A percentile compares a stretch with the other conserved stretches of the same genome.
Conservation (phyloP, 2,329 filamentous ascomycete species). For the Epichloe coenophiala region DNA sequence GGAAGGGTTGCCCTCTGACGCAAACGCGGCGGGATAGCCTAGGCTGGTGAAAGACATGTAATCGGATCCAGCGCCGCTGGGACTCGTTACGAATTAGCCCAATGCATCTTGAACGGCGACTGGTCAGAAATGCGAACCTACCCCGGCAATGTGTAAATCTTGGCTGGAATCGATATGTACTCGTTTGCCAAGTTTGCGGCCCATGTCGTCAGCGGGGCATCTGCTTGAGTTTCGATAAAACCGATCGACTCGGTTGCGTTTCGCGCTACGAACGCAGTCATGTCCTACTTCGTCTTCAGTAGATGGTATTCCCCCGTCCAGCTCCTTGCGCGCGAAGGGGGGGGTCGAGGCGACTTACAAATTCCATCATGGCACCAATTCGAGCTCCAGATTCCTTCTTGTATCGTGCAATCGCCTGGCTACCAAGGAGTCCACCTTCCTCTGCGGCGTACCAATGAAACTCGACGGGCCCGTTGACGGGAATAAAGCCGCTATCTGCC, state of each 20-base stretch:
- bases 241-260: constrained; percentile 26
- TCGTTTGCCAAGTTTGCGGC: constrained; percentile 19
- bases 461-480: constrained; percentile 40
- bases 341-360: constrained; percentile 11
- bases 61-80: constrained; percentile 24
- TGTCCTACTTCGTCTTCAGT: constrained; percentile 27
- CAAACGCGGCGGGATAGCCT: constrained; percentile 26
- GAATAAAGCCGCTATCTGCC: constrained; percentile 23
- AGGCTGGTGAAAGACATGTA: constrained; percentile 27
- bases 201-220: constrained; percentile 23
- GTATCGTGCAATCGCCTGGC: constrained; percentile 53
- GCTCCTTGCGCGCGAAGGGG: background rate
- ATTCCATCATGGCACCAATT: constrained; percentile 62
- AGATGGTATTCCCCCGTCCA: no score
- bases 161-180: constrained; percentile 22
- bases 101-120: background rate
- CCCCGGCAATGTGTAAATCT: constrained; percentile 18
- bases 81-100: no score
- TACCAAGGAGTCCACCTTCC: constrained; percentile 37
- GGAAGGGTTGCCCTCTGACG: constrained; percentile 23
- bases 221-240: constrained; percentile 24
- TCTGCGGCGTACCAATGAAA: constrained; percentile 39
- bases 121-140: constrained; percentile 7
- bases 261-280: constrained; percentile 24
- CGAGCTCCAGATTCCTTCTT: constrained; percentile 49